These are phyloP conservation scores for Trichoderma sp. DNA, from an alignment of 2,329 filamentous ascomycete genomes.

Conservation along the genomic window DNA sequence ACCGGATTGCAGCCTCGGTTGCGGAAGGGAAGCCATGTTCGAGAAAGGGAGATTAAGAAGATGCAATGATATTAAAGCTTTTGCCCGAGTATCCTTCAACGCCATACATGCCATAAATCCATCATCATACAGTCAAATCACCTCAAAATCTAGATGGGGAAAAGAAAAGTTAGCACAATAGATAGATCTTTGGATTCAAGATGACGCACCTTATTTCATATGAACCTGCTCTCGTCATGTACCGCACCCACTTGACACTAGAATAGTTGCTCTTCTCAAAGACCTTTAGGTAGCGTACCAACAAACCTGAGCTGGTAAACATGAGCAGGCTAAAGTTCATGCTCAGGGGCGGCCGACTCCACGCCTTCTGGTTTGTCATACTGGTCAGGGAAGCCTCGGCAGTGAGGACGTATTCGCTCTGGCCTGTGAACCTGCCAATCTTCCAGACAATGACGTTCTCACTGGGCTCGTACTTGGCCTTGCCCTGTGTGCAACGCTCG, in stretches of 20 bases:
- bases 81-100: slow-evolving; percentile 19
- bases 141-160: slow-evolving; percentile 33
- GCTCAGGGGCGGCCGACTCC: slow-evolving; percentile 89
- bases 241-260: slow-evolving; percentile 97
- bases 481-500: slow-evolving; percentile 90
- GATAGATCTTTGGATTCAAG: not conserved
- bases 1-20: not conserved
- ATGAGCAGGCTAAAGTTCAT: slow-evolving; percentile 92
- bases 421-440: slow-evolving; percentile 96
- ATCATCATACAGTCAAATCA: slow-evolving; percentile 20
- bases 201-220: slow-evolving; percentile 86
- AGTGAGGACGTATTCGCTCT: slow-evolving; percentile 91
- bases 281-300: slow-evolving; percentile 95
- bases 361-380: slow-evolving; percentile 98
- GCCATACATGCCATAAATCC: slow-evolving; percentile 22
- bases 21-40: not conserved
- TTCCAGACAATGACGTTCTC: slow-evolving; percentile 99
- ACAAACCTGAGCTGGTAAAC: slow-evolving; percentile 91
- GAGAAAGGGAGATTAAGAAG: not conserved
- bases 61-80: slow-evolving; percentile 19
- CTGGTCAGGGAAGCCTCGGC: slow-evolving; percentile 90
- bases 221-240: slow-evolving; percentile 96
- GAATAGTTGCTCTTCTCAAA: slow-evolving; percentile 99
- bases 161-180: slow-evolving; percentile 19
- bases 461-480: slow-evolving; percentile 96